These are phyloP conservation scores for Diaporthe sp. DNA, from an alignment of 2,329 filamentous ascomycete species.

Conservation along the genomic window DNA sequence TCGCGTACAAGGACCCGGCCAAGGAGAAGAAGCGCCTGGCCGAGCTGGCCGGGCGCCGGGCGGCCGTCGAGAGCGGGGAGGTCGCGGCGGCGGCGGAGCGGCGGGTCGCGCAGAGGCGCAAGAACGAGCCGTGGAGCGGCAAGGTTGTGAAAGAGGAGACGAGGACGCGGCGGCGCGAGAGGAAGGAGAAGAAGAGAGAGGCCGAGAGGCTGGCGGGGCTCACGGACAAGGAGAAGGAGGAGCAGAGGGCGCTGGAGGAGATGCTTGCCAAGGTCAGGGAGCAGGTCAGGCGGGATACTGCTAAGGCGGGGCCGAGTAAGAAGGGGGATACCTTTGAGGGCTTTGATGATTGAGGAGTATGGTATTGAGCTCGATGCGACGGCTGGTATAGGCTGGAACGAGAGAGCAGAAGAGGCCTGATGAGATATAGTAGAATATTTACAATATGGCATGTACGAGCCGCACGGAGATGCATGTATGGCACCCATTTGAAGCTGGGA, in stretches of 20 bases:
- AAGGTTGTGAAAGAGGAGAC: constrained; percentile 77
- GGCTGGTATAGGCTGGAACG: too few relatives aligned
- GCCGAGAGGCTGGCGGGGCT: constrained; percentile 74
- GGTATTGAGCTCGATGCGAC: too few relatives aligned
- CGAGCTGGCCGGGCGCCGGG: constrained; percentile 65
- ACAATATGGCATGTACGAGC: too few relatives aligned
- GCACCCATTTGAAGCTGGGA: too few relatives aligned
- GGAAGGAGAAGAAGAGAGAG: constrained; percentile 62
- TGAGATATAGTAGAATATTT: neutral
- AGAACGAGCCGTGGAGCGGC: constrained; percentile 80
- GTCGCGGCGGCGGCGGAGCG: constrained; percentile 57
- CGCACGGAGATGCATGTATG: too few relatives aligned
- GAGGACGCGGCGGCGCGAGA: constrained; percentile 58
- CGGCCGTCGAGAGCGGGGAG: constrained; percentile 54
- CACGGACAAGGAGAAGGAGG: constrained; percentile 78
- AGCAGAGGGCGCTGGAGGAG: constrained; percentile 73
- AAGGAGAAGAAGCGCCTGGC: constrained; percentile 76
- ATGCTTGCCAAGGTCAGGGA: constrained; percentile 76
- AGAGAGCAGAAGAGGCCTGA: neutral
- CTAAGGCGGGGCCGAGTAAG: constrained; percentile 48
- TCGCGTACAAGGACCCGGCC: constrained; percentile 79
- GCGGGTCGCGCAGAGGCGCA: constrained; percentile 66
- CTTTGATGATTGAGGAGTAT: constrained; percentile 62
- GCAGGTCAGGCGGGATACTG: constrained; percentile 62
- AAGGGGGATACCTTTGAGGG: constrained; percentile 70